These are phyloP conservation scores for Candida nitratophila DNA, from an alignment of 805 yeast species.

Conservation along the genomic window DNA sequence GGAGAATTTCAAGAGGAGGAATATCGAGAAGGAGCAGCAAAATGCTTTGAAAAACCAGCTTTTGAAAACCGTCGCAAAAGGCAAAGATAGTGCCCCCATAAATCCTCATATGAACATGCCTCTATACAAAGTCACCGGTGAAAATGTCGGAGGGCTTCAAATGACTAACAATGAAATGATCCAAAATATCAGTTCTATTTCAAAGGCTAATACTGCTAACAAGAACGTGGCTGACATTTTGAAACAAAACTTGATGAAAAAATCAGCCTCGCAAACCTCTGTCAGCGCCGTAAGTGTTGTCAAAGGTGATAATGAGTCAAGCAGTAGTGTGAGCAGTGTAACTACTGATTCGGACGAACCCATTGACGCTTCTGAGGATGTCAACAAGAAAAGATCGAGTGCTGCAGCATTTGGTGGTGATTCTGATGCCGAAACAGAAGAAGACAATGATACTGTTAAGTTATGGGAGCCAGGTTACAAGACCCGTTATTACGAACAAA, in stretches of 20 bases:
- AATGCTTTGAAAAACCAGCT: slow-evolving; percentile 35
- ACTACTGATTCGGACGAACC: slow-evolving; percentile 16
- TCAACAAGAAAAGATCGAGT: slow-evolving; percentile 15
- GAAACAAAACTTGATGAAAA: slow-evolving; percentile 28
- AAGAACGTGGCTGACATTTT: slow-evolving; percentile 60
- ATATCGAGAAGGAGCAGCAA: slow-evolving; percentile 39
- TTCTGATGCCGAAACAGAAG: slow-evolving; percentile 29
- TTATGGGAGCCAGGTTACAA: slow-evolving; percentile 86
- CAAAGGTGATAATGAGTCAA: slow-evolving; percentile 15
- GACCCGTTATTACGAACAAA: slow-evolving; percentile 69
- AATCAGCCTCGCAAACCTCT: slow-evolving; percentile 6
- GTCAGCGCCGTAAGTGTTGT: slow-evolving; percentile 18
- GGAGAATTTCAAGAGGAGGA: slow-evolving; percentile 56
- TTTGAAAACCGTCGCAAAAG: slow-evolving; percentile 52
- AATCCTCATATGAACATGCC: slow-evolving; percentile 68
- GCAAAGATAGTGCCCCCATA: slow-evolving; percentile 71
- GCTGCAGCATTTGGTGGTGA: slow-evolving; percentile 19
- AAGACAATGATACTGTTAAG: slow-evolving; percentile 44
- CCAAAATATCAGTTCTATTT: slow-evolving; percentile 50
- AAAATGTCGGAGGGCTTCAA: slow-evolving; percentile 54
- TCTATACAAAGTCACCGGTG: slow-evolving; percentile 68
- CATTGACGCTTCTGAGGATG: slow-evolving; percentile 19
- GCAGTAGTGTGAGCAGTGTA: slow-evolving; percentile 6
- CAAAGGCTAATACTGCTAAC: slow-evolving; percentile 67
- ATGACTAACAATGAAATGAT: slow-evolving; percentile 68